phyloP scores from a whole-genome alignment of 2,329 filamentous ascomycete genomes.

The Aspergillus niger region DNA sequence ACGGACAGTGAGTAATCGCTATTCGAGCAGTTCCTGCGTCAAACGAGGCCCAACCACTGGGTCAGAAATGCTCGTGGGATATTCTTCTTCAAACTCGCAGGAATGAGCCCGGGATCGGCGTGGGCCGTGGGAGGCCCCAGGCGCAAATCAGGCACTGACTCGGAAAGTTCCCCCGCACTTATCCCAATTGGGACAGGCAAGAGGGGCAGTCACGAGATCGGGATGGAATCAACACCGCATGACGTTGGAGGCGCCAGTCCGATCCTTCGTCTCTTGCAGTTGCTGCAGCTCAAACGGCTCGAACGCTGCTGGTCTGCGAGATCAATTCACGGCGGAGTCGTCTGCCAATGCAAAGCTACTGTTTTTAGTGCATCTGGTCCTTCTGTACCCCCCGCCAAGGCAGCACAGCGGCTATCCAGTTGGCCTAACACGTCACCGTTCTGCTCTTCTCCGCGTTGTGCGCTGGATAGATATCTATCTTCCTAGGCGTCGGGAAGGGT shows the following conservation, averaged over 20 bases:
- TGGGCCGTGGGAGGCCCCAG: background rate
- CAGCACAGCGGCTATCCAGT: conserved; percentile 6
- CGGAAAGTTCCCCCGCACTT: conserved; percentile 2
- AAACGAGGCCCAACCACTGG: background rate
- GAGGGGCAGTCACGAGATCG: conserved; percentile 21
- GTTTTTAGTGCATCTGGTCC: background rate
- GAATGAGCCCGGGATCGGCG: background rate
- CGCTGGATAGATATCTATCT: background rate
- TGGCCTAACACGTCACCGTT: conserved; percentile 22
- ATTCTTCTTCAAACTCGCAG: background rate
- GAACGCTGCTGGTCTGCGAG: background rate
- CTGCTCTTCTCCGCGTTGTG: background rate
- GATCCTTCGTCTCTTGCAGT: conserved; percentile 2
- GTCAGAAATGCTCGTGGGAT: background rate
- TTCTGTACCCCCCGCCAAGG: background rate
- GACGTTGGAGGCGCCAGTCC: conserved; percentile 19
- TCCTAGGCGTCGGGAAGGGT: background rate
- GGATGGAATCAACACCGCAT: conserved; percentile 18
- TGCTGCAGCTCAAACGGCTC: background rate
- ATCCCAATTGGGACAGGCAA: background rate
- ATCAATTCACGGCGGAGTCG: too few relatives aligned
- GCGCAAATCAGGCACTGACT: background rate
- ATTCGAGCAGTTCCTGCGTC: background rate
- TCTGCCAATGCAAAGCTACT: too few relatives aligned
- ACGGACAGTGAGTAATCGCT: background rate